Base-by-base conservation (phyloP, 805 yeast genomes). In the Candida bentonensis region DNA sequence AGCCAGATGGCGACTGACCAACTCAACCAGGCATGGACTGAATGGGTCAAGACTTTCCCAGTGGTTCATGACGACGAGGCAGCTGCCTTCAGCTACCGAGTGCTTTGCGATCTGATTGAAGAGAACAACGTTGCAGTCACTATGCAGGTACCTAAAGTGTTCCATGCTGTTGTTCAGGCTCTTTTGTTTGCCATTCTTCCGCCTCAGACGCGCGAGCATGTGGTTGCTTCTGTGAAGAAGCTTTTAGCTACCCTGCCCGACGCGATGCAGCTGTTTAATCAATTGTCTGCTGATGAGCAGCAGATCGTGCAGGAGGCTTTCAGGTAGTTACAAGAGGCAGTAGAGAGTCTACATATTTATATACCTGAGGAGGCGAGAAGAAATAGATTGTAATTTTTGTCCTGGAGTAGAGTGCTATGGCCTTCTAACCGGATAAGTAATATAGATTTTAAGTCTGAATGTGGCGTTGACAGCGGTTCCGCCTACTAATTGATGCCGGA, bases 41-140 rank as follows among this genome's bases (percentile, higher is more conserved):
- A 73, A 48, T 92, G 97, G 97, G 66, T 92, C 44, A 71, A 72
- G 49, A 72, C 85, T 9, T 73, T 92, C 51, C 98, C 97, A 21
- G 73, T 89, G 36, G 63, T 78, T 21, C 82, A 77, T 53, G 96
- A 92, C 60, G 82, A 78, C 36, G 92, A 83, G 52, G 94, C 94
- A 3, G 96, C 96, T 3, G 78, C 86, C 15, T 85, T 72, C 60
- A 78, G 85, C 17, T 92, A 86, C 64, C 69, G 72, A 53, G 88
- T 85, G 58, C 67, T 88, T 51, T 66, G 78, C 5, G 82, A 80
- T 48, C 67, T 88, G 55, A 79, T 87, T 36, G 79, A 79, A 42
- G 71, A 70, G 44, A 72, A 74, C 43, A 87, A 85, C 49, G 73
- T 80, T 5, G 66, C 73, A 3, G 73, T 84, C 27, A 58, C 64